These are phyloP conservation scores for Geotrichum macrosporum DNA, from an alignment of 1,139 yeast genomes.

Conservation along the genomic window DNA sequence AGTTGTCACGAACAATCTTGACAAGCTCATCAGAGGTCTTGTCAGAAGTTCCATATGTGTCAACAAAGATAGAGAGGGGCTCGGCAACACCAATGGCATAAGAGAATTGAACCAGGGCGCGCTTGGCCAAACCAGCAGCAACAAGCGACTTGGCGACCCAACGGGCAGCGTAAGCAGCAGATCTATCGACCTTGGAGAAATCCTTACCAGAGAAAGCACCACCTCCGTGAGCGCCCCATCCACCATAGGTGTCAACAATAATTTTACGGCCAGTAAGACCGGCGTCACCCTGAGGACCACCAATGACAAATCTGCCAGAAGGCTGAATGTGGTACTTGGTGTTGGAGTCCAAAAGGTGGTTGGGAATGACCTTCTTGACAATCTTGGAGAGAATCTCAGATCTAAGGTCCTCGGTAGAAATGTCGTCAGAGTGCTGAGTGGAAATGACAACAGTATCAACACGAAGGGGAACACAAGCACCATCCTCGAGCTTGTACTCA, in stretches of 20 bases:
- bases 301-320: conserved; percentile 98
- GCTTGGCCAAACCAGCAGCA: conserved; percentile 89
- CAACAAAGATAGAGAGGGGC: conserved; percentile 95
- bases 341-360: conserved; percentile 83
- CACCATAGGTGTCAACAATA: conserved; percentile 99
- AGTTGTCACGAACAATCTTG: conserved; percentile 84
- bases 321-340: conserved; percentile 98
- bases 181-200: conserved; percentile 99
- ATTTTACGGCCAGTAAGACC: conserved; percentile 99
- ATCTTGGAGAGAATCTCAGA: conserved; percentile 69
- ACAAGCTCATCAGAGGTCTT: conserved; percentile 86
- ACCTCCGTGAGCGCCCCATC: conserved; percentile 99
- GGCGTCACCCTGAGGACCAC: conserved; percentile 99
- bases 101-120: conserved; percentile 97
- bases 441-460: conserved; percentile 97
- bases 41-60: conserved; percentile 95
- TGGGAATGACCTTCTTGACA: conserved; percentile 89
- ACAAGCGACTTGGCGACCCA: conserved; percentile 99
- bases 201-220: conserved; percentile 99
- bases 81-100: conserved; percentile 99
- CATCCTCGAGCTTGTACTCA: conserved; percentile 88
- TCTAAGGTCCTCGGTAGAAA: conserved; percentile 90
- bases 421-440: conserved; percentile 95
- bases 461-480: conserved; percentile 92
- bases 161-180: conserved; percentile 99